Base-by-base conservation (phyloP, 371 early-diverging fungal species). In the Sporodiniella umbellata region DNA sequence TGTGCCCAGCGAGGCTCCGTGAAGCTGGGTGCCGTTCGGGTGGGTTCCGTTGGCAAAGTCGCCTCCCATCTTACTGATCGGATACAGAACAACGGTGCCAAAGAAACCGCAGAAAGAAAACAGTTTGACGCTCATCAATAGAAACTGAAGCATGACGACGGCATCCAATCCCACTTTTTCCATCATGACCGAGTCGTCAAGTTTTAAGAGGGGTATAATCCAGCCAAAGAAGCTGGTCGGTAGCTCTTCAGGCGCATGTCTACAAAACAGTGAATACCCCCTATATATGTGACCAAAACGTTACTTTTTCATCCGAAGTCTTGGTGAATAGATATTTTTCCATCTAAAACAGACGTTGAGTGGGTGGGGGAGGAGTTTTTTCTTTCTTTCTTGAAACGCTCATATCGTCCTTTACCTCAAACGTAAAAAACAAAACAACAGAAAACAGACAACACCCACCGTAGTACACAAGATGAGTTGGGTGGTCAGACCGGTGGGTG, bases 161-260 rank as follows among this genome's bases (percentile, higher is more conserved):
- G 87, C 85, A 57, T 86, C 87, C 14, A 86, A 58, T 15, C 87
- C 87, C 24, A 83, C 79, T 58, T 83, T 73, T 19, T 85, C 75
- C 25, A 85, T 61, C 12, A 83, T 61, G 17, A 78, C 81, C 8
- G 69, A 64, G 46, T 85, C 75, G 2, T 80, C 71, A 15, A 75
- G 77, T 31, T 66, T 66, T 24, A 81, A 43, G 22, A 85, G 50
- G 18, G 83, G 79, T 15, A 70, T 53, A 48, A 85, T 80, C 85
- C 85, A 85, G 18, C 82, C 82, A 61, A 85, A 78, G 42, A 85
- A 78, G 5, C 74, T 66, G 10, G 62, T 46, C 2, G 83, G 76
- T 2, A 85, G 48, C 40, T 62, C 47, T 14, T 72, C 64, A 2
- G 85, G 85, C 21, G 81, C 73, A 56, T 81, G 72, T 55, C 85